A percentile compares a stretch with the other conserved stretches of the same genome.
These are phyloP conservation scores for Beauveria brongniartii DNA, from an alignment of 2,329 filamentous ascomycete species.

Conservation along the genomic window DNA sequence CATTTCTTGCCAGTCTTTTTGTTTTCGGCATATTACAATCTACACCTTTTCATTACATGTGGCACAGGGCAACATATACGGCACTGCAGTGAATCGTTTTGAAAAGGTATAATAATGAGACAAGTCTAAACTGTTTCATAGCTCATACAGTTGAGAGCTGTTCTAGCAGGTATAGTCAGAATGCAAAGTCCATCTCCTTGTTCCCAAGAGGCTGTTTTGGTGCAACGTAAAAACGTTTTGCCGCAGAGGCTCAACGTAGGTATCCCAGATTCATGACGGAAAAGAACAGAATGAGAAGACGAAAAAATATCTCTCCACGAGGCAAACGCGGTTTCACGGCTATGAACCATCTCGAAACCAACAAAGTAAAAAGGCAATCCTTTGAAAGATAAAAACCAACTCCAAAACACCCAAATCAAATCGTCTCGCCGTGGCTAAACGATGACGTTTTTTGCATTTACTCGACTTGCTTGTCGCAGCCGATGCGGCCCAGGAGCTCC, in stretches of 20 bases:
- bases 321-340: neutral
- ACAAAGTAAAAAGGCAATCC: neutral
- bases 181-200: conserved; percentile 3
- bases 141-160: conserved; percentile 9
- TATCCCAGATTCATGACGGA: conserved; percentile 5
- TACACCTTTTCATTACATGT: too few species aligned
- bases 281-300: neutral
- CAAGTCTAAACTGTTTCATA: conserved; percentile 7
- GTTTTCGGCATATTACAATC: too few species aligned
- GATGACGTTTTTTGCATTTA: conserved; percentile 14
- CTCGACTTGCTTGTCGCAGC: conserved; percentile 68
- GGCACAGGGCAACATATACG: too few species aligned
- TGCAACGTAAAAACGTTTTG: neutral
- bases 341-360: neutral
- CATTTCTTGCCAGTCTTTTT: neutral
- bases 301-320: neutral
- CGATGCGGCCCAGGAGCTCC: conserved; percentile 72
- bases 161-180: conserved; percentile 9
- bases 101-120: neutral
- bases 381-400: neutral
- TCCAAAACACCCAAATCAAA: conserved; percentile 1
- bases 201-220: neutral
- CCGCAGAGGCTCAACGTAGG: conserved; percentile 4
- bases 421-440: neutral
- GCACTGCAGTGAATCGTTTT: too few species aligned